These are phyloP conservation scores for Cinnamomum chago DNA, from an alignment of 164 flowering plant species.

Conservation along the genomic window DNA sequence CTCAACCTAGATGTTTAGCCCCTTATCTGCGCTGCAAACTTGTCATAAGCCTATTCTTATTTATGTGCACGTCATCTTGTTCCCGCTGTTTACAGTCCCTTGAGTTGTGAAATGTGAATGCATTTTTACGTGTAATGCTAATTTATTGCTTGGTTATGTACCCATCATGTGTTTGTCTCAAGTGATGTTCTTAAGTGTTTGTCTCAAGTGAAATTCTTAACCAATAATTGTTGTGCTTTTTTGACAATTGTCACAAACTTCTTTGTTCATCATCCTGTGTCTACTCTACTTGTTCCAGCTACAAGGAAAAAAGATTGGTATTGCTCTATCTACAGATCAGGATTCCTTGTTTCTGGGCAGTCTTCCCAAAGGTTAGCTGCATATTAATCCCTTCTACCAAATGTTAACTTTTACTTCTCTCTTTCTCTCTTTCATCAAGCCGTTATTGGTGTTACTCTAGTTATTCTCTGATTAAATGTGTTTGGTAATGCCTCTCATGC, in stretches of 20 bases:
- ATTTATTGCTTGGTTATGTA: background rate
- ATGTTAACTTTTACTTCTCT: background rate
- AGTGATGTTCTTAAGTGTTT: too few relatives aligned
- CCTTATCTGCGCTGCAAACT: too few relatives aligned
- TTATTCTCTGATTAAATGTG: background rate
- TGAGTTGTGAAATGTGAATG: background rate
- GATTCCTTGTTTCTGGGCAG: conserved; percentile 37
- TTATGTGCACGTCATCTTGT: too few relatives aligned
- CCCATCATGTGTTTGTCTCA: too few relatives aligned
- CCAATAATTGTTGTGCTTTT: too few relatives aligned
- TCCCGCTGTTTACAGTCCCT: too few relatives aligned
- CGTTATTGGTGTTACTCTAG: background rate
- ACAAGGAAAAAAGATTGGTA: conserved; percentile 40
- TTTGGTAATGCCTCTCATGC: background rate
- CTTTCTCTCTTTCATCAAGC: background rate
- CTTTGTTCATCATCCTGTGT: background rate
- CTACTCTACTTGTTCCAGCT: conserved; percentile 20
- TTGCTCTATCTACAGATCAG: conserved; percentile 35
- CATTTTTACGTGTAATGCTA: background rate
- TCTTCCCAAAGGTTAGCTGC: conserved; percentile 34
- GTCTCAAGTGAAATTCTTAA: too few relatives aligned
- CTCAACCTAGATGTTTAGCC: too few relatives aligned
- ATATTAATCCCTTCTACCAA: background rate
- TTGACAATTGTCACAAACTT: background rate
- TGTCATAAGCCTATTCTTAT: too few relatives aligned